phyloP scores from a whole-genome alignment of 78 protist species.

The Acrasis kona region DNA sequence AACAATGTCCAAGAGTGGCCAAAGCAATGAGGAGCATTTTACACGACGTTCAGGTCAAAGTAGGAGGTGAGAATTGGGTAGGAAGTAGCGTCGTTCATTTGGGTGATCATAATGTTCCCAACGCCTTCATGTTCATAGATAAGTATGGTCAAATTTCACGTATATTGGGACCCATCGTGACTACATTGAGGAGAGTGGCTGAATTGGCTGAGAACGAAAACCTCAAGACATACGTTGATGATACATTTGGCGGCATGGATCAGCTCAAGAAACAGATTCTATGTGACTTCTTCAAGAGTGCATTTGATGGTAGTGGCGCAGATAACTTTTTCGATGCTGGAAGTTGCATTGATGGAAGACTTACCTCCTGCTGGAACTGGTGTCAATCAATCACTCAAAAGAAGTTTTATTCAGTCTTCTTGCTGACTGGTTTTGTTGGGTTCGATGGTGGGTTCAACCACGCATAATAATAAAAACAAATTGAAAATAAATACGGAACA shows the following conservation, averaged over 20 bases:
- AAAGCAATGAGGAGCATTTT: slow-evolving; percentile 49
- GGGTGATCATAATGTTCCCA: slow-evolving; percentile 94
- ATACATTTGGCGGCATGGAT: slow-evolving; percentile 32
- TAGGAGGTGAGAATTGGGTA: slow-evolving; percentile 82
- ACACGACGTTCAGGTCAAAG: slow-evolving; percentile 25
- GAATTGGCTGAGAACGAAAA: too few species aligned
- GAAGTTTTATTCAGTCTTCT: slow-evolving; percentile 53
- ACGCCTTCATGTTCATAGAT: slow-evolving; percentile 89
- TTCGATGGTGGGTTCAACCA: too few species aligned
- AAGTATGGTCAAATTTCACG: slow-evolving; percentile 81
- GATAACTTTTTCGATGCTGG: slow-evolving; percentile 90
- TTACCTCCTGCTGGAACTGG: slow-evolving; percentile 93
- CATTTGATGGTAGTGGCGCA: slow-evolving; percentile 84
- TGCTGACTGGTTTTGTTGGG: slow-evolving; percentile 66
- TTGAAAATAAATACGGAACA: too few species aligned
- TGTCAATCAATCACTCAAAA: slow-evolving; percentile 64
- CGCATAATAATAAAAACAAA: too few species aligned
- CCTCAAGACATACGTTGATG: slow-evolving; percentile 27
- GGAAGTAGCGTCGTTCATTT: slow-evolving; percentile 85
- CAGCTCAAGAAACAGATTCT: slow-evolving; percentile 33
- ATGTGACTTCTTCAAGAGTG: slow-evolving; percentile 83
- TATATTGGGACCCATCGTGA: slow-evolving; percentile 66
- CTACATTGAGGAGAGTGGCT: slow-evolving; percentile 16
- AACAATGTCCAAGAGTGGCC: slow-evolving; percentile 42
- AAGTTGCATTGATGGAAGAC: slow-evolving; percentile 88